These are phyloP conservation scores for Streptanthus diversifolius DNA, from an alignment of 345 rosid genomes.

Conservation along the genomic window DNA sequence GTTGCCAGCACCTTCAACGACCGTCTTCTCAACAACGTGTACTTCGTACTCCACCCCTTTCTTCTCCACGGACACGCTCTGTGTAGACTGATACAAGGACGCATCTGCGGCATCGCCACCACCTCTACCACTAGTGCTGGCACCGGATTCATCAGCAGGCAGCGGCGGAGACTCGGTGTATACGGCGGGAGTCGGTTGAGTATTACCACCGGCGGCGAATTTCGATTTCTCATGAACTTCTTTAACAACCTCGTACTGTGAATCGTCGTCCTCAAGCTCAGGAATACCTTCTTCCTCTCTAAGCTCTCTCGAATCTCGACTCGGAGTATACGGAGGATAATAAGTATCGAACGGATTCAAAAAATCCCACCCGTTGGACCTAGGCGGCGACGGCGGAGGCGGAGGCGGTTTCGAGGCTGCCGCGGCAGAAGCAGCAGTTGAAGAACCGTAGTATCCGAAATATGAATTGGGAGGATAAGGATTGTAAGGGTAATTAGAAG, in stretches of 20 bases:
- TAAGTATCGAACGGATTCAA: constrained; percentile 64
- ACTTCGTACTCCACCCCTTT: constrained; percentile 60
- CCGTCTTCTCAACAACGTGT: constrained; percentile 82
- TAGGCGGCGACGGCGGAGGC: constrained; percentile 79
- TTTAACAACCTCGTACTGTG: constrained; percentile 62
- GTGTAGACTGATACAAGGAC: constrained; percentile 31
- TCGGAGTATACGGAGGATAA: constrained; percentile 50
- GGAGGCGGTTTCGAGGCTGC: constrained; percentile 63
- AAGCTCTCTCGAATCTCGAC: constrained; percentile 66
- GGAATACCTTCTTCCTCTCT: constrained; percentile 96
- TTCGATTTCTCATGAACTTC: constrained; percentile 53
- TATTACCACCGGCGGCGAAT: constrained; percentile 29
- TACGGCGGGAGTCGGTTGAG: constrained; percentile 36
- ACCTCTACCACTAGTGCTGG: constrained; percentile 20
- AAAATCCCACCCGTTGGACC: constrained; percentile 72
- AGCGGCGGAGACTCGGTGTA: constrained; percentile 22
- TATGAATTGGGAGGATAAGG: constrained; percentile 32
- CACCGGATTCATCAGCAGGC: constrained; percentile 24
- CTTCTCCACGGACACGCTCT: constrained; percentile 43
- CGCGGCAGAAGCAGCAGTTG: constrained; percentile 30
- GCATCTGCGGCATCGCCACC: constrained; percentile 28
- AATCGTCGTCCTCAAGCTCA: constrained; percentile 84
- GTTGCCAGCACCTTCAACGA: constrained; percentile 48
- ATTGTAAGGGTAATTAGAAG: constrained; percentile 30
- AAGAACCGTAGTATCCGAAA: constrained; percentile 34